Conservation (phyloP, 768 basidiomycete species). For the Psilocybe tampanensis region DNA sequence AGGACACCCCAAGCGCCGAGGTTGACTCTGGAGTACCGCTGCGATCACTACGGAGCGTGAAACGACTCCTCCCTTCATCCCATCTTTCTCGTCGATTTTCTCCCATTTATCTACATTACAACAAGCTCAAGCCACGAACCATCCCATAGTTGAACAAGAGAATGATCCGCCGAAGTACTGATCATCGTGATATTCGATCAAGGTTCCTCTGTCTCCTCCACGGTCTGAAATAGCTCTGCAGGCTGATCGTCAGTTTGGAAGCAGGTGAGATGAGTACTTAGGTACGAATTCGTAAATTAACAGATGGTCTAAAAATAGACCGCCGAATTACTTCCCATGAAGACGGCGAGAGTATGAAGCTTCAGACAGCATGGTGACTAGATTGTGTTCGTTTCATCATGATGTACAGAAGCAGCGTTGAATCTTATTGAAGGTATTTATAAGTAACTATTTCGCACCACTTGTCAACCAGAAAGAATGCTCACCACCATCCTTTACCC, state of each 20-base stretch:
- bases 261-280: neutral
- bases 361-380: slow-evolving; percentile 1
- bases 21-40: too few relatives aligned
- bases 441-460: slow-evolving; percentile 13
- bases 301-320: slow-evolving; percentile 8
- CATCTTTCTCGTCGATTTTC: neutral
- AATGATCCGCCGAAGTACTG: slow-evolving; percentile 12
- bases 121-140: too few relatives aligned
- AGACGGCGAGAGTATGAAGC: slow-evolving; percentile 4
- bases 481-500: neutral
- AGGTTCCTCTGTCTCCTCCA: neutral
- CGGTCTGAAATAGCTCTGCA: neutral
- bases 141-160: neutral
- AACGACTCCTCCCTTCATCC: slow-evolving; percentile 1
- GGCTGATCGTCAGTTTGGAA: slow-evolving; percentile 9
- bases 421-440: slow-evolving; percentile 1
- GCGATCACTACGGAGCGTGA: slow-evolving; percentile 16
- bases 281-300: slow-evolving; percentile 15
- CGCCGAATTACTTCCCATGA: slow-evolving; percentile 9
- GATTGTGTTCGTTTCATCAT: slow-evolving; percentile 14
- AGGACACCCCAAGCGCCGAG: slow-evolving; percentile 4
- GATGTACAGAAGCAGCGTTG: slow-evolving; percentile 10
- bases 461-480: slow-evolving; percentile 7
- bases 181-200: slow-evolving; percentile 14
- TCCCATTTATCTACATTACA: neutral